Percentiles rank a stretch among this genome's conserved stretches.
phyloP scores from a whole-genome alignment of 2,329 filamentous ascomycete genomes.

The Aspergillus ochraceus region DNA sequence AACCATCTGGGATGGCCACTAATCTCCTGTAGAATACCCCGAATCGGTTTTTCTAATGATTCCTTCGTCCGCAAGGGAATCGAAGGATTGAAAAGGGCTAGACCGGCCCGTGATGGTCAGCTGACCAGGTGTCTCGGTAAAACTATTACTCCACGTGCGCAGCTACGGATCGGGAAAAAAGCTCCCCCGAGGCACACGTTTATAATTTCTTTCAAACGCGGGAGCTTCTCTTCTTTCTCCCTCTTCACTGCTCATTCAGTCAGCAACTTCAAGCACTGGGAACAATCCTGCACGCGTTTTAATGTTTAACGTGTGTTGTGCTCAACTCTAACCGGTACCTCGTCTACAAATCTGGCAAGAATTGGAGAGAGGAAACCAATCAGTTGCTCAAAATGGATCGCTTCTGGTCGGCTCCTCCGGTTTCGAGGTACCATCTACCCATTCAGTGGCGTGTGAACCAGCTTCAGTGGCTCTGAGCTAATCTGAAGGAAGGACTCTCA shows the following conservation, averaged over 20 bases:
- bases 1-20: no score
- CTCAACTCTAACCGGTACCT: not conserved
- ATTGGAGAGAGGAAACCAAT: not conserved
- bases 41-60: no score
- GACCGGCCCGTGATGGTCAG: not conserved
- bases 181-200: not conserved
- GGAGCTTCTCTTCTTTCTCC: not conserved
- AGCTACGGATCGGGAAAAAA: not conserved
- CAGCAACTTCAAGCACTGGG: not conserved
- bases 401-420: conserved; percentile 66
- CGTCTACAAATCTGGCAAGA: not conserved
- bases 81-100: no score
- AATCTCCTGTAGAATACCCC: no score
- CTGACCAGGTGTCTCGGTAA: not conserved
- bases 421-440: conserved; percentile 57
- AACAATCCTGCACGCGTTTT: not conserved
- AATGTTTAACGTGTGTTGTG: not conserved
- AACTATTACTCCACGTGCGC: no score
- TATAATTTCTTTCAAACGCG: not conserved
- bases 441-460: conserved; percentile 39
- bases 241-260: not conserved
- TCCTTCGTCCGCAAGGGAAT: no score
- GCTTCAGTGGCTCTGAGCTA: conserved; percentile 27
- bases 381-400: conserved; percentile 51
- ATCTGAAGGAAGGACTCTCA: conserved; percentile 61